Conservation (phyloP, 306 rosid species). For the Astragalus glycyphyllos region DNA sequence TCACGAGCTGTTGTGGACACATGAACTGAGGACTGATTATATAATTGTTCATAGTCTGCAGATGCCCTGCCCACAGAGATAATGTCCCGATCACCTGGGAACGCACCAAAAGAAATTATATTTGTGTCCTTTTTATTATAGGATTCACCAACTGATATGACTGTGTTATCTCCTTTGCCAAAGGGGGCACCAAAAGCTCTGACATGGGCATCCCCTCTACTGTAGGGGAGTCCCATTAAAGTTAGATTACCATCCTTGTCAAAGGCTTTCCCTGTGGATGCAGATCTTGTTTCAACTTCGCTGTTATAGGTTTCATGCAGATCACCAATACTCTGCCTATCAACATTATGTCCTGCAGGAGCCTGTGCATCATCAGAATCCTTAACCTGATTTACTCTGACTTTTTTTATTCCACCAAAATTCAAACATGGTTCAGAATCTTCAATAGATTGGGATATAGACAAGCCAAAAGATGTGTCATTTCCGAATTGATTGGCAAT, state of each 20-base stretch:
- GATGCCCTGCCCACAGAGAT: constrained; percentile 59
- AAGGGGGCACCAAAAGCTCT: constrained; percentile 52
- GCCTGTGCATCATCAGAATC: constrained; percentile 53
- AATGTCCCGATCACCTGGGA: constrained; percentile 70
- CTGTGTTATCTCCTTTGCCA: constrained; percentile 52
- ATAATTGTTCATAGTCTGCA: constrained; percentile 55
- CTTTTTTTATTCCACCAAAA: constrained; percentile 63
- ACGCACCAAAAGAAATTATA: constrained; percentile 66
- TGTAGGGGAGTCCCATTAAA: constrained; percentile 59
- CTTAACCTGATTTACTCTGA: constrained; percentile 61
- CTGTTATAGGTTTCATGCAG: constrained; percentile 56
- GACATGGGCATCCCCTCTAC: constrained; percentile 55
- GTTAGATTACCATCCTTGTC: constrained; percentile 56
- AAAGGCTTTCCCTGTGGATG: constrained; percentile 57
- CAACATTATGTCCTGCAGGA: constrained; percentile 46
- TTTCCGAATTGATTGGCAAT: constrained; percentile 58
- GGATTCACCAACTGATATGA: constrained; percentile 54
- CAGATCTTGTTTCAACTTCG: constrained; percentile 52
- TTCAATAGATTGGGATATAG: constrained; percentile 64
- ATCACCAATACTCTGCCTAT: constrained; percentile 49
- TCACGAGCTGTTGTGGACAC: constrained; percentile 52
- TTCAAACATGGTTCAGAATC: constrained; percentile 63
- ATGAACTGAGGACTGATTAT: constrained; percentile 65
- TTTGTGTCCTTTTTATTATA: constrained; percentile 57
- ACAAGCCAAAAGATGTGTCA: constrained; percentile 63